phyloP scores from a whole-genome alignment of 1,284 basidiomycete species.

The Waitea zeae region DNA sequence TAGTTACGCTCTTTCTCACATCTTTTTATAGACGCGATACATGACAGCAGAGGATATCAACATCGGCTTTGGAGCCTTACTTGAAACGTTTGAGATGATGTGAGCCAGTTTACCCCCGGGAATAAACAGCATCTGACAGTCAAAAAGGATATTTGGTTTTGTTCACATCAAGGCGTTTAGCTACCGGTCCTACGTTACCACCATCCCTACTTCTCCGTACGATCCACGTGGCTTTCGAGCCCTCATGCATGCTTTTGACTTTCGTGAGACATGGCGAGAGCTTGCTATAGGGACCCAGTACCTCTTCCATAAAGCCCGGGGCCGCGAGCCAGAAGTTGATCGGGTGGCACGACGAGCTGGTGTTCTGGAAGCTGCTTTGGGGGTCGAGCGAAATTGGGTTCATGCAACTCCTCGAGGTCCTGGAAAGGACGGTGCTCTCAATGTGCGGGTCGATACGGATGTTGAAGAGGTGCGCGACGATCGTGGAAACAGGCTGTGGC shows the following conservation, averaged over 20 bases:
- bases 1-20: neutral
- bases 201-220: slow-evolving; percentile 12
- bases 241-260: slow-evolving; percentile 47
- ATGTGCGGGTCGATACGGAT: slow-evolving; percentile 15
- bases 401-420: slow-evolving; percentile 7
- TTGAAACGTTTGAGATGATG: slow-evolving; percentile 68
- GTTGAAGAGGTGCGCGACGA: slow-evolving; percentile 22
- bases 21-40: slow-evolving; percentile 29
- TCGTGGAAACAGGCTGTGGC: slow-evolving; percentile 30
- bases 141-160: slow-evolving; percentile 52
- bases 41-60: slow-evolving; percentile 65
- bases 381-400: slow-evolving; percentile 8
- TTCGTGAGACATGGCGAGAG: slow-evolving; percentile 47
- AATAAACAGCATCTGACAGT: no score
- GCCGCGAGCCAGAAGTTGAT: slow-evolving; percentile 24
- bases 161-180: slow-evolving; percentile 57
- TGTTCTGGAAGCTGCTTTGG: slow-evolving; percentile 33
- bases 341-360: slow-evolving; percentile 25
- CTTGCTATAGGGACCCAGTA: slow-evolving; percentile 37
- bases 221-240: slow-evolving; percentile 33
- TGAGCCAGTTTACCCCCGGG: no score
- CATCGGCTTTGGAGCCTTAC: slow-evolving; percentile 51
- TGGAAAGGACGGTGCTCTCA: slow-evolving; percentile 6
- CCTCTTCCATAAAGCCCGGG: slow-evolving; percentile 29
- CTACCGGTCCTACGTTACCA: slow-evolving; percentile 5